phyloP scores from a whole-genome alignment of 2,329 filamentous ascomycete genomes.

The Rhytidhysteron rufulum region DNA sequence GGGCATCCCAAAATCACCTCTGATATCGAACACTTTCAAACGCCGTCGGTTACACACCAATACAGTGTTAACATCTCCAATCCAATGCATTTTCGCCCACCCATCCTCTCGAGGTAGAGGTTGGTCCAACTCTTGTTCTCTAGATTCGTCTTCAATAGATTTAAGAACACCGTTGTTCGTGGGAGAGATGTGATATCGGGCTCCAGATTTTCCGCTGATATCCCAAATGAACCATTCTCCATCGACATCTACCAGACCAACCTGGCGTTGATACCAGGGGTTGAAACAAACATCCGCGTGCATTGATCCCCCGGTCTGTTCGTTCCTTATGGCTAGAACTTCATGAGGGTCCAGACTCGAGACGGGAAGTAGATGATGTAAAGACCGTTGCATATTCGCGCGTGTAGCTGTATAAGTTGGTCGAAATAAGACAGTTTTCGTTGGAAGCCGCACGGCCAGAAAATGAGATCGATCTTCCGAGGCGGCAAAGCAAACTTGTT shows the following conservation, averaged over 20 bases:
- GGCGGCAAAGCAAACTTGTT: constrained; percentile 52
- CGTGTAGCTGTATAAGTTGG: constrained; percentile 17
- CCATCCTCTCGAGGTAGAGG: constrained; percentile 40
- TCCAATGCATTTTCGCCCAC: constrained; percentile 51
- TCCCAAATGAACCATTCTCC: constrained; percentile 69
- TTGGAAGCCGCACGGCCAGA: constrained; percentile 49
- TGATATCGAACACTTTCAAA: constrained; percentile 34
- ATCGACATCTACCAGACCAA: constrained; percentile 62
- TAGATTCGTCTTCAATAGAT: constrained; percentile 1
- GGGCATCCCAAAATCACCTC: constrained; percentile 10
- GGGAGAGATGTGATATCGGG: constrained; percentile 24
- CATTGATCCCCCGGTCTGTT: constrained; percentile 51
- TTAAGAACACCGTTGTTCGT: constrained; percentile 23
- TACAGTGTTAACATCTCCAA: constrained; percentile 45
- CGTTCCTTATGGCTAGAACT: constrained; percentile 50
- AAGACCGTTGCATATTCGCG: constrained; percentile 13
- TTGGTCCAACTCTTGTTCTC: constrained; percentile 31
- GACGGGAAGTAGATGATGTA: constrained; percentile 24
- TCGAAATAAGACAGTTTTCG: constrained; percentile 47
- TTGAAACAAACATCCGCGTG: constrained; percentile 66
- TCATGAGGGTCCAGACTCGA: constrained; percentile 56
- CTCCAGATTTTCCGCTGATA: constrained; percentile 33
- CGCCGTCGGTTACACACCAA: constrained; percentile 50
- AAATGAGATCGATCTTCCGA: constrained; percentile 40
- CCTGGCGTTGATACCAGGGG: constrained; percentile 56